Evolutionary conservation across 2,329 filamentous ascomycete genomes (phyloP), one percentile per base, ranked within the genome.

Genomic region (Helotiales sp.): DNA sequence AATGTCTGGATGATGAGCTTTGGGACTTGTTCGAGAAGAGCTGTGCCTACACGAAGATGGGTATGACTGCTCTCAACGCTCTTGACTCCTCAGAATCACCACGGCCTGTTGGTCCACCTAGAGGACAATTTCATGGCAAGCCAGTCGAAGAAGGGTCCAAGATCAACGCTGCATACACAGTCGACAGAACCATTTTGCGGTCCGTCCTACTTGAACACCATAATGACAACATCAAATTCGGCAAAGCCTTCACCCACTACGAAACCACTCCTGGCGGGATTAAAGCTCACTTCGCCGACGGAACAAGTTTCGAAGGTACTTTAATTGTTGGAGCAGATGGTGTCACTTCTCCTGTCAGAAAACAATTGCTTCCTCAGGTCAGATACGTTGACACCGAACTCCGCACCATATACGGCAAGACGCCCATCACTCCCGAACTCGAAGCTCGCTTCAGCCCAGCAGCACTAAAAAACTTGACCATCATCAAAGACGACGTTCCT

Each of bases 251-350:
- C 15, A 66, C 65, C 25, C 50, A 65, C 2, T 67, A 69, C 36
- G 33, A 58, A 17, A 33, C 58, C 3, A 50, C 38, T 1, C 25
- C 49, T 1, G 57, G 62, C 6, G 61, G 58, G 1, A 64, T 74
- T 1, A 54, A 58, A 10, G 72, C 65, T 1, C 50, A 60, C 51
- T 76, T 77, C 53, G 56, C 63, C 0, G 74, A 76, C 33, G 73
- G 73, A 2, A 70, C 69, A 0, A 61, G 51, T 0, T 67, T 67
- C 19, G 46, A 63, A 0, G 75, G 74, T 0, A 62, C 63, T 1
- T 56, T 77, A 3, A 67, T 77, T 2, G 67, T 77, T 10, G 75
- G 75, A 3, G 74, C 75, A 1, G 75, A 77, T 59, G 75, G 75
- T 4, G 60, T 67, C 5, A 57, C 69, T 5, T 77, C 73, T 8